Evolutionary conservation across 2,329 filamentous ascomycete species (phyloP).

Genomic region (Reticulascus tulasneorum): DNA sequence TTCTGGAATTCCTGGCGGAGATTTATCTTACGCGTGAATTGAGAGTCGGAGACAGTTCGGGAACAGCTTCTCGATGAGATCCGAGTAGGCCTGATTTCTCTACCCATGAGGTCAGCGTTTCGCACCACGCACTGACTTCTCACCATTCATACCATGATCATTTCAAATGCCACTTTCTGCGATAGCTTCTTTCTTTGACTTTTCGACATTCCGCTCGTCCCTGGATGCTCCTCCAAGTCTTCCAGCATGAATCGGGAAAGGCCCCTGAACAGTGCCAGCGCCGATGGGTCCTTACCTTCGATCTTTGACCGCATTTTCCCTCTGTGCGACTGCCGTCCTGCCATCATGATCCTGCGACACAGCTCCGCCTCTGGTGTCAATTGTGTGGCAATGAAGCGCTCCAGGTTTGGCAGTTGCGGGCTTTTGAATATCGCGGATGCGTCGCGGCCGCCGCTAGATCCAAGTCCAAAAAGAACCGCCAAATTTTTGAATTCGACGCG

Average conservation of each 20-base stretch:
- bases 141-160: constrained; percentile 22
- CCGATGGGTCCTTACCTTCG: constrained; percentile 23
- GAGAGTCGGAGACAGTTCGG: constrained; percentile 21
- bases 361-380: constrained; percentile 23
- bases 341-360: constrained; percentile 27
- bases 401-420: constrained; percentile 35
- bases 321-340: constrained; percentile 30
- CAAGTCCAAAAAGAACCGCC: constrained; percentile 26
- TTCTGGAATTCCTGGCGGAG: too few species aligned
- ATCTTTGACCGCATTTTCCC: constrained; percentile 20
- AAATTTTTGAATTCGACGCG: constrained; percentile 24
- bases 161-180: constrained; percentile 26
- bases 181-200: constrained; percentile 25
- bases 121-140: background rate
- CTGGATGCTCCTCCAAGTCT: constrained; percentile 22
- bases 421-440: constrained; percentile 16
- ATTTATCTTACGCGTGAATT: rapidly evolving
- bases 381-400: constrained; percentile 23
- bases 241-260: constrained; percentile 56
- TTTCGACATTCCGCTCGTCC: constrained; percentile 19
- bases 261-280: constrained; percentile 51
- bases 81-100: constrained; percentile 44
- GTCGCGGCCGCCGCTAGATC: constrained; percentile 22
- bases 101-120: constrained; percentile 3
- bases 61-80: constrained; percentile 40